Conservation (phyloP, 208 protist genomes). For the Leishmania guyanensis region DNA sequence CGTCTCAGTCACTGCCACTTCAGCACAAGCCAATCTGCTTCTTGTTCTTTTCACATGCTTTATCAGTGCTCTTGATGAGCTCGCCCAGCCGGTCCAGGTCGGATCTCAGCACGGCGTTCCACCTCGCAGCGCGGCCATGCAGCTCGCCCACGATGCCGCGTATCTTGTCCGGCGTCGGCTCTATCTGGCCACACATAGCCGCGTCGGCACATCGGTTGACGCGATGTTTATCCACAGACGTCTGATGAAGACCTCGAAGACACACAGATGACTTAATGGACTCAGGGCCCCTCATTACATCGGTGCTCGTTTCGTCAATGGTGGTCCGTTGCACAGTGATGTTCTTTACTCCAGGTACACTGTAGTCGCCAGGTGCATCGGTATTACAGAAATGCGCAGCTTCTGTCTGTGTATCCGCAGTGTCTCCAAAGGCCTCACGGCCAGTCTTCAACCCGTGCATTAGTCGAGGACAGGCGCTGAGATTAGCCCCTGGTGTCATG, state of each 20-base stretch:
- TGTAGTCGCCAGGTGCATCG: background rate
- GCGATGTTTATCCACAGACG: background rate
- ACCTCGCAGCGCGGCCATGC: conserved; percentile 10
- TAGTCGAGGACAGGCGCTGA: background rate
- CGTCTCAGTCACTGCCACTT: background rate
- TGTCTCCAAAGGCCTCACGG: background rate
- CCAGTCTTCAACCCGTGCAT: background rate
- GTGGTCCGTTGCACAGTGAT: background rate
- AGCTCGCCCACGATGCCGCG: conserved; percentile 15
- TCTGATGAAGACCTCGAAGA: background rate
- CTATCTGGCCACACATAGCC: background rate
- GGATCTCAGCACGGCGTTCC: conserved; percentile 5
- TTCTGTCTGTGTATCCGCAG: background rate
- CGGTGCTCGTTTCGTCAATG: background rate
- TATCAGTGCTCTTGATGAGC: conserved; percentile 9
- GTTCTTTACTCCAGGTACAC: background rate
- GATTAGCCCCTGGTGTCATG: background rate
- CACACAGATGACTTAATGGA: background rate
- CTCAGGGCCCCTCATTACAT: background rate
- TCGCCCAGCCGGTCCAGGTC: conserved; percentile 16
- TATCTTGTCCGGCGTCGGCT: conserved; percentile 11
- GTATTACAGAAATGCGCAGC: background rate
- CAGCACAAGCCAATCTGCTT: background rate
- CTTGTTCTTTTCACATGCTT: background rate
- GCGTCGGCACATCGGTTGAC: background rate